phyloP scores from a whole-genome alignment of 2,329 filamentous ascomycete genomes.

The Trichophyton equinum region DNA sequence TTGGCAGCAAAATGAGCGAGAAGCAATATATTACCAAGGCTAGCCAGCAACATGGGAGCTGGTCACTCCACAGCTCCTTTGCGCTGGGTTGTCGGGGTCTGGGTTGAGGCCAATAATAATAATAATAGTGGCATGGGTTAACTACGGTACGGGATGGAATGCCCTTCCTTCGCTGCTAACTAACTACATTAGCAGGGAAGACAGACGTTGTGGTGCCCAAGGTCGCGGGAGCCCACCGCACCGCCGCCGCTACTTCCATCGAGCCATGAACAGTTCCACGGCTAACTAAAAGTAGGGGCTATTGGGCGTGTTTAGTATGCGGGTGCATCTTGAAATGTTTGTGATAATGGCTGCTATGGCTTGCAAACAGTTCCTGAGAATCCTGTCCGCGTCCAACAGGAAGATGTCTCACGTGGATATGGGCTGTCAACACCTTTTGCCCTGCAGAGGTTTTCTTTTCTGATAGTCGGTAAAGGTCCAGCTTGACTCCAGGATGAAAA shows the following conservation, averaged over 20 bases:
- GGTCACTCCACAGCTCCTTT: not conserved
- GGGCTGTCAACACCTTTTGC: not conserved
- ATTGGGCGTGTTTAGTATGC: not conserved
- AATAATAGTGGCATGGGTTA: not conserved
- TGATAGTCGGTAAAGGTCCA: not conserved
- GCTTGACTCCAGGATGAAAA: not conserved
- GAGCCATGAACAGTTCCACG: not conserved
- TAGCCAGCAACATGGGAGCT: not conserved
- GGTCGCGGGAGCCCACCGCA: not conserved
- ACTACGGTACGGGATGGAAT: not conserved
- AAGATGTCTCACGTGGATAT: not conserved
- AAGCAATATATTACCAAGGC: not conserved
- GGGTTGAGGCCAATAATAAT: not conserved
- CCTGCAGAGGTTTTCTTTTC: not conserved
- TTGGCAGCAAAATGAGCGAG: not conserved
- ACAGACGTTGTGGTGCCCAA: conserved; percentile 1
- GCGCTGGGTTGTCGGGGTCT: not conserved
- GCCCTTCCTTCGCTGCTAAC: not conserved
- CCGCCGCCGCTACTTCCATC: not conserved
- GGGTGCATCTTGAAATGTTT: not conserved
- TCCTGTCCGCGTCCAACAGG: not conserved
- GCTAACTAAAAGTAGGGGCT: not conserved
- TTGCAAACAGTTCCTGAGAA: not conserved
- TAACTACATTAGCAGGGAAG: not conserved
- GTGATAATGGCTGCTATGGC: not conserved